These are phyloP conservation scores for Neobulgaria alba DNA, from an alignment of 2,329 filamentous ascomycete genomes.

Conservation along the genomic window DNA sequence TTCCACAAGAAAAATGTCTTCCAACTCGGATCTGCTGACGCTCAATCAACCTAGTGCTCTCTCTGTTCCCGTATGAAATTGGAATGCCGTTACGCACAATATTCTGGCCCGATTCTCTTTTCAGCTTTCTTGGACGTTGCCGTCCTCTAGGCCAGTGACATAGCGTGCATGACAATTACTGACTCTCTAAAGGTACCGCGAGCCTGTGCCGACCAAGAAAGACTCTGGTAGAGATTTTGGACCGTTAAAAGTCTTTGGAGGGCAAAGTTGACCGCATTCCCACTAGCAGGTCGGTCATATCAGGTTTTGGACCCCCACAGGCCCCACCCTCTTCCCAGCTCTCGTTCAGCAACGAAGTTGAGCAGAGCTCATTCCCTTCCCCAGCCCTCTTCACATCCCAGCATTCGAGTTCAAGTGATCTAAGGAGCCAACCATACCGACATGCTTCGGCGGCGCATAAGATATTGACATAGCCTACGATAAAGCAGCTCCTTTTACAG, in stretches of 20 bases:
- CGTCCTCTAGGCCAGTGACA: background rate
- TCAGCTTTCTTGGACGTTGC: background rate
- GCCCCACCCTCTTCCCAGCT: slow-evolving; percentile 21
- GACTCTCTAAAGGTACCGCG: background rate
- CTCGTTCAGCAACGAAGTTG: slow-evolving; percentile 15
- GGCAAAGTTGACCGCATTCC: slow-evolving; percentile 43
- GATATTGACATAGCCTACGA: slow-evolving; percentile 41
- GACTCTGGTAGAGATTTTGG: slow-evolving; percentile 53
- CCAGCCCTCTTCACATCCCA: slow-evolving; percentile 8
- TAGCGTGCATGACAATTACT: too few relatives aligned
- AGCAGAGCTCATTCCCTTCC: slow-evolving; percentile 19
- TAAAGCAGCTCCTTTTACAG: slow-evolving; percentile 34
- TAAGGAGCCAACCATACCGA: slow-evolving; percentile 17
- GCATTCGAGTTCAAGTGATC: slow-evolving; percentile 12
- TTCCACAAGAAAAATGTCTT: background rate
- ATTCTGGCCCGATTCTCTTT: background rate
- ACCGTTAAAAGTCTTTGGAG: slow-evolving; percentile 45
- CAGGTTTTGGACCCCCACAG: slow-evolving; percentile 18
- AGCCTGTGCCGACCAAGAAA: slow-evolving; percentile 36
- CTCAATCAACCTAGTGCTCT: slow-evolving; percentile 34
- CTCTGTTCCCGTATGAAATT: slow-evolving; percentile 49
- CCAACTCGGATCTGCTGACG: background rate
- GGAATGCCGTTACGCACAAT: slow-evolving; percentile 37
- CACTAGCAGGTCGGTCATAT: too few relatives aligned
- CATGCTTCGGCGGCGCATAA: slow-evolving; percentile 38